phyloP scores from a whole-genome alignment of 331 rosid genomes.

The Quercus phellos region DNA sequence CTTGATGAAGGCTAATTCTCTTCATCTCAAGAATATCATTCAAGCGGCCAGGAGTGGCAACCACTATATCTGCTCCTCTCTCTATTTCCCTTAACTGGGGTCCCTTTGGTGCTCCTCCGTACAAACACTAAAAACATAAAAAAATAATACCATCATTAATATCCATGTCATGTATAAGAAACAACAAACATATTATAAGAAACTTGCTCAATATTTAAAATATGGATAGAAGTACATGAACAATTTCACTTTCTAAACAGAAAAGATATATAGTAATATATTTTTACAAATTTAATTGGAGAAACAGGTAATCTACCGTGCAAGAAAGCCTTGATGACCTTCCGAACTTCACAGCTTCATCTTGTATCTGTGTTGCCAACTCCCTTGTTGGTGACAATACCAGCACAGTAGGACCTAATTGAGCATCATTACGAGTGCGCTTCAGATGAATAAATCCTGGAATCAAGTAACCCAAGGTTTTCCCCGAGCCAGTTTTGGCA shows the following conservation, averaged over 20 bases:
- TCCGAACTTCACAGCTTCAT: slow-evolving; percentile 93
- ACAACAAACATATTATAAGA: neutral
- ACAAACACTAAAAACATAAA: slow-evolving; percentile 60
- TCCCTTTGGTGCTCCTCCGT: slow-evolving; percentile 99
- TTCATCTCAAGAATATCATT: slow-evolving; percentile 98
- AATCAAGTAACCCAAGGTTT: slow-evolving; percentile 90
- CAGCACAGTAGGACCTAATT: slow-evolving; percentile 76
- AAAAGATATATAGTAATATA: neutral
- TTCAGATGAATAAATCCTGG: slow-evolving; percentile 90
- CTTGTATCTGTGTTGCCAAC: slow-evolving; percentile 95
- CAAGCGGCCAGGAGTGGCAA: slow-evolving; percentile 99
- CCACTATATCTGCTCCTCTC: slow-evolving; percentile 90
- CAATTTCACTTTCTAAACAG: neutral
- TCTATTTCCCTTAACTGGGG: slow-evolving; percentile 96
- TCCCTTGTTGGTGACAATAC: slow-evolving; percentile 97
- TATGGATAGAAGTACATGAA: neutral
- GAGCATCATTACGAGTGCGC: slow-evolving; percentile 61
- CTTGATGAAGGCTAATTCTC: slow-evolving; percentile 82
- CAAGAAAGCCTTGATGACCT: slow-evolving; percentile 81
- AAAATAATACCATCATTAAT: neutral
- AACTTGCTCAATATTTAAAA: neutral
- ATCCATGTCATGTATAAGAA: neutral
- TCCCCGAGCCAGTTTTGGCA: slow-evolving; percentile 99
- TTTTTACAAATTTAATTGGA: neutral
- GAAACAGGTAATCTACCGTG: slow-evolving; percentile 47